Evolutionary conservation across 805 yeast genomes (phyloP).

Genomic region (Metschnikowia lachancei): DNA sequence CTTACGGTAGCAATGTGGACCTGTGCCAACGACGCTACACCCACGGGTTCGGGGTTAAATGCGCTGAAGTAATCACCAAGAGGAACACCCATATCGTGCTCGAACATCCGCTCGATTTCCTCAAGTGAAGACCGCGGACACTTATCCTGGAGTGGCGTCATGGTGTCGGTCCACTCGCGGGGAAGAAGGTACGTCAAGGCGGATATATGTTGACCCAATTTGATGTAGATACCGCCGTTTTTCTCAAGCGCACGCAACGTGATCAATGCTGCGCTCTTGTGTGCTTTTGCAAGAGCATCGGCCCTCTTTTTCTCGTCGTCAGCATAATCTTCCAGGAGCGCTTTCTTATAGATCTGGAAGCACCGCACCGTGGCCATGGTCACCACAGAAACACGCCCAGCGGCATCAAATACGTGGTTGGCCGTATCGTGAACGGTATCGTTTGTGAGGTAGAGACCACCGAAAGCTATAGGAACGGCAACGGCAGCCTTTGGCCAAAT

Average conservation of each 20-base stretch:
- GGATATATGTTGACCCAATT: slow-evolving; percentile 89
- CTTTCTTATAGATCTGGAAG: slow-evolving; percentile 62
- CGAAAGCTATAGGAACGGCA: slow-evolving; percentile 1
- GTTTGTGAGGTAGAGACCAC: slow-evolving; percentile 35
- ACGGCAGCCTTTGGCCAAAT: slow-evolving; percentile 15
- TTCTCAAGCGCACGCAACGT: slow-evolving; percentile 75
- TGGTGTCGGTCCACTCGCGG: slow-evolving; percentile 90
- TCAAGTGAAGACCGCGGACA: slow-evolving; percentile 79
- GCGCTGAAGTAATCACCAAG: slow-evolving; percentile 63
- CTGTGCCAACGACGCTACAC: slow-evolving; percentile 95
- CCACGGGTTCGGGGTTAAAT: slow-evolving; percentile 76
- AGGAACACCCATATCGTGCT: slow-evolving; percentile 57
- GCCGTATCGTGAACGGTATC: slow-evolving; percentile 33
- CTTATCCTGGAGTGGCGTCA: slow-evolving; percentile 87
- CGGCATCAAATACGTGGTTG: slow-evolving; percentile 34
- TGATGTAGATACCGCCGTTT: slow-evolving; percentile 92
- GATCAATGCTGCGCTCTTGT: slow-evolving; percentile 69
- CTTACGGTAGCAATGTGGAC: slow-evolving; percentile 76
- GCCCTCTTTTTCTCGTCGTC: slow-evolving; percentile 41
- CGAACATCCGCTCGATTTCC: slow-evolving; percentile 66
- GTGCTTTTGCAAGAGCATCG: slow-evolving; percentile 62
- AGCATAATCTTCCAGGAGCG: slow-evolving; percentile 43
- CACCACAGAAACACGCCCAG: slow-evolving; percentile 60
- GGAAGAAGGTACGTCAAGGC: slow-evolving; percentile 93
- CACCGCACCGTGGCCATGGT: slow-evolving; percentile 70